A percentile compares a stretch with the other conserved stretches of the same genome.
Conservation (phyloP, 495 filamentous ascomycete species). For the Aspergillus avenaceus region DNA sequence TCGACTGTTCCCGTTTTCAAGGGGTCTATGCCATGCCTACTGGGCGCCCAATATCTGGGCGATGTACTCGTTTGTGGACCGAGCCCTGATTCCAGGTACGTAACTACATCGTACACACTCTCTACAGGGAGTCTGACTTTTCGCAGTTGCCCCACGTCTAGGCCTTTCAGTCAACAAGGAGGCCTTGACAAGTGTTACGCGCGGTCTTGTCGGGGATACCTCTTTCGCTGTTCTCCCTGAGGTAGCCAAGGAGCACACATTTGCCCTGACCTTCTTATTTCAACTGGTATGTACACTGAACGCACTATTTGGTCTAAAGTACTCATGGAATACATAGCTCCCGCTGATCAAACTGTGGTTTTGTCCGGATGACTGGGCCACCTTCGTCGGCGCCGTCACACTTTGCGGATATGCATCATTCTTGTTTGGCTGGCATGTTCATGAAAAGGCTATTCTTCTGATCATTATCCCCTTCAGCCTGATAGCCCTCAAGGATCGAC, state of each 20-base stretch:
- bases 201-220: slow-evolving; percentile 92
- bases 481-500: slow-evolving; percentile 85
- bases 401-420: slow-evolving; percentile 97
- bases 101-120: not conserved
- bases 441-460: slow-evolving; percentile 93
- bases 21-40: slow-evolving; percentile 93
- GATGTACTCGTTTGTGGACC: slow-evolving; percentile 88
- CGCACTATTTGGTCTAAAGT: not conserved
- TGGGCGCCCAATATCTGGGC: slow-evolving; percentile 99
- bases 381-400: slow-evolving; percentile 82
- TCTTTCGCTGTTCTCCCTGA: slow-evolving; percentile 91
- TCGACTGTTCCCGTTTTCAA: slow-evolving; percentile 87
- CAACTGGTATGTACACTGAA: slow-evolving; percentile 55
- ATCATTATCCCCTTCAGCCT: slow-evolving; percentile 95
- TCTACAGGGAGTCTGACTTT: slow-evolving; percentile 18
- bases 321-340: slow-evolving; percentile 39
- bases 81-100: slow-evolving; percentile 74
- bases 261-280: slow-evolving; percentile 76
- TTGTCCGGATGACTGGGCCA: slow-evolving; percentile 70
- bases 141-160: slow-evolving; percentile 70
- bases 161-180: slow-evolving; percentile 65
- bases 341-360: slow-evolving; percentile 79
- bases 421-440: slow-evolving; percentile 97
- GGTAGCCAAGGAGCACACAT: slow-evolving; percentile 73
- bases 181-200: slow-evolving; percentile 82